Base-by-base conservation (phyloP, 768 basidiomycete species). In the Hortiboletus campestris region DNA sequence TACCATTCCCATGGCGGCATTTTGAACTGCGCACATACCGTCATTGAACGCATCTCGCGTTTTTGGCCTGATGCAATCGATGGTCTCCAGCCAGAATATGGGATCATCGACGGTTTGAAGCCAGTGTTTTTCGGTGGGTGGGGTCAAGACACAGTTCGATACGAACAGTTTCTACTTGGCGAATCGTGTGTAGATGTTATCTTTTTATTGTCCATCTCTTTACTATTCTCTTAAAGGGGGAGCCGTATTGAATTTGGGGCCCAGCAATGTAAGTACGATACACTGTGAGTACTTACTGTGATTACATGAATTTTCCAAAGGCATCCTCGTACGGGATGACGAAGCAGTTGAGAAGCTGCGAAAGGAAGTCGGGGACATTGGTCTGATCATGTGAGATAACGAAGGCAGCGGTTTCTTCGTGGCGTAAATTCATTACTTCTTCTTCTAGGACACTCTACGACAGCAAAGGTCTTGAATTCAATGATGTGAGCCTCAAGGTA, bases 1-100 rank as follows among this genome's bases (percentile, higher is more conserved):
- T 89, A 86, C 61, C 80, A 88, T 6, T 88, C 86, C 0, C 86
- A 89, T 61, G 80, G 79, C 0, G 89, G 88, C 2, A 89, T 90
- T 41, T 83, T 90, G n/a, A 75, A 84, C 43, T 87, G 84, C 60
- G 88, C 88, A 0, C 80, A 84, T 49, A 80, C 79, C 0, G 71
- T 89, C 25, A 79, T 90, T 5, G 78, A 83, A n/a, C 67, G 89
- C 1, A 81, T 90, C 13, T 77, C 72, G 17, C 63, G 59, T 12
- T 84, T 84, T 53, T 89, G 86, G 84, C 83, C 84, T 0, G 68
- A 84, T 59, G 73, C 84, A 0, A 87, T 90, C 25, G 88, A 90
- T 63, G 60, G 58, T 2, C 76, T 89, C 16, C 73, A 73, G 9
- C 76, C 72, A 5, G 89, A 90, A 65, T 68, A 72, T 39, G 86